Percentiles rank a stretch among this genome's conserved stretches.
These are phyloP conservation scores for Nemania abortiva DNA, from an alignment of 2,329 filamentous ascomycete genomes.

Conservation along the genomic window DNA sequence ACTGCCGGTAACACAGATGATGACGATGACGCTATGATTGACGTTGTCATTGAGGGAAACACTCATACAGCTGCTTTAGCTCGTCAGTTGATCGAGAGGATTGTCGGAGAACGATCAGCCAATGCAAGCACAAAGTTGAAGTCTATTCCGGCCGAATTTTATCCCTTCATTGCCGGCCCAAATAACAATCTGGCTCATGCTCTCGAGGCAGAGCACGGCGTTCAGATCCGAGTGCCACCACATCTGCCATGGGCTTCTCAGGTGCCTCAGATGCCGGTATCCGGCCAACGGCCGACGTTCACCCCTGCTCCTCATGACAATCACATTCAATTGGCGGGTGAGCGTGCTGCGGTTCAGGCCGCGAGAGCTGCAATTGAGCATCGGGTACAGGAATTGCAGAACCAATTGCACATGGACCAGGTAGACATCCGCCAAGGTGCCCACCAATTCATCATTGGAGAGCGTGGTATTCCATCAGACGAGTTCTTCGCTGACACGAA, in stretches of 20 bases:
- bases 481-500: slow-evolving; percentile 92
- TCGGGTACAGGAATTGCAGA: slow-evolving; percentile 79
- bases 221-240: slow-evolving; percentile 85
- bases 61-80: slow-evolving; percentile 87
- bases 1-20: slow-evolving; percentile 65
- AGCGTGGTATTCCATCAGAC: slow-evolving; percentile 81
- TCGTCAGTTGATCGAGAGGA: slow-evolving; percentile 84
- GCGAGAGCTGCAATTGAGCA: slow-evolving; percentile 85
- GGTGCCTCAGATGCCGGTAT: slow-evolving; percentile 70
- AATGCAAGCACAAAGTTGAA: slow-evolving; percentile 85
- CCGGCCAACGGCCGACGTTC: slow-evolving; percentile 77
- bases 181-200: slow-evolving; percentile 75
- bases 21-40: slow-evolving; percentile 85
- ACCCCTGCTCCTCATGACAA: slow-evolving; percentile 75
- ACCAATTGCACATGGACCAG: slow-evolving; percentile 81
- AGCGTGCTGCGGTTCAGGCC: slow-evolving; percentile 83
- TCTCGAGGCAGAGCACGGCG: slow-evolving; percentile 78
- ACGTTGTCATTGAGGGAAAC: slow-evolving; percentile 92
- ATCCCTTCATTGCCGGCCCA: slow-evolving; percentile 91
- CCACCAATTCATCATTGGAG: slow-evolving; percentile 95
- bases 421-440: slow-evolving; percentile 85
- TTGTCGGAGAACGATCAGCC: slow-evolving; percentile 86
- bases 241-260: slow-evolving; percentile 82
- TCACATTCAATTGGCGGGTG: slow-evolving; percentile 87
- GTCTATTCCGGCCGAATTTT: slow-evolving; percentile 90